A percentile compares a stretch with the other conserved stretches of the same genome.
Evolutionary conservation across 805 yeast genomes (phyloP).

Genomic region (Teunomyces cretensis): DNA sequence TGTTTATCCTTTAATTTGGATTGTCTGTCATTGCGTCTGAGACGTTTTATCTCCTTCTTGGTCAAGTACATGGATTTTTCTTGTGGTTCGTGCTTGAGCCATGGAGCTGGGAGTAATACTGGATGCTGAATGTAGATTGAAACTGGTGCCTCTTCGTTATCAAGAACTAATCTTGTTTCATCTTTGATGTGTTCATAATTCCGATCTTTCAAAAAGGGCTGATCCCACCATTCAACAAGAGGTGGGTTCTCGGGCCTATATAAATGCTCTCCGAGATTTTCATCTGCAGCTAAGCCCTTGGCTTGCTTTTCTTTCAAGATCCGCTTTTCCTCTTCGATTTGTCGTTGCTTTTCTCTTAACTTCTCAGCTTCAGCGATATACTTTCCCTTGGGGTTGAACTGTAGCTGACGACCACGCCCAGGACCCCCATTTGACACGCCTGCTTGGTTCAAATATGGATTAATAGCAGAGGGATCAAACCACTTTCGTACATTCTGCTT

Average conservation of each 20-base stretch:
- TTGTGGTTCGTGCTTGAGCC: slow-evolving; percentile 47
- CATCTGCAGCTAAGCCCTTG: slow-evolving; percentile 52
- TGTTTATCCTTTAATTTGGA: slow-evolving; percentile 66
- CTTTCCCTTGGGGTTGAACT: slow-evolving; percentile 64
- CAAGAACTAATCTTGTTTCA: slow-evolving; percentile 25
- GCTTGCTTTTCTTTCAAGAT: slow-evolving; percentile 22
- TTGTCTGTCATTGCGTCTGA: slow-evolving; percentile 69
- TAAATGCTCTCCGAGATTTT: slow-evolving; percentile 53
- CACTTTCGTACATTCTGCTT: slow-evolving; percentile 24
- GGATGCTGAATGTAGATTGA: slow-evolving; percentile 84
- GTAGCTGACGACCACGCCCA: slow-evolving; percentile 34
- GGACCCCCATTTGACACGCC: slow-evolving; percentile 2
- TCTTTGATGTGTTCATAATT: slow-evolving; percentile 37
- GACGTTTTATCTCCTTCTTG: slow-evolving; percentile 70
- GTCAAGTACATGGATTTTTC: slow-evolving; percentile 61
- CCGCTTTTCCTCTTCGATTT: slow-evolving; percentile 14
- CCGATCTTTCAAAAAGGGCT: slow-evolving; percentile 45
- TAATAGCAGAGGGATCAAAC: slow-evolving; percentile 35
- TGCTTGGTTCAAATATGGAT: slow-evolving; percentile 38
- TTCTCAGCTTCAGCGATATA: slow-evolving; percentile 55
- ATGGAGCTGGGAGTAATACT: slow-evolving; percentile 57
- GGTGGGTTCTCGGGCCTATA: slow-evolving; percentile 58
- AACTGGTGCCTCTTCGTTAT: slow-evolving; percentile 48
- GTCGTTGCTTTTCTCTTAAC: slow-evolving; percentile 39
- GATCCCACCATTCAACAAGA: slow-evolving; percentile 87